Base-by-base conservation (phyloP, 352 stramenopile genomes). In the Pythium rhizo-oryzae region DNA sequence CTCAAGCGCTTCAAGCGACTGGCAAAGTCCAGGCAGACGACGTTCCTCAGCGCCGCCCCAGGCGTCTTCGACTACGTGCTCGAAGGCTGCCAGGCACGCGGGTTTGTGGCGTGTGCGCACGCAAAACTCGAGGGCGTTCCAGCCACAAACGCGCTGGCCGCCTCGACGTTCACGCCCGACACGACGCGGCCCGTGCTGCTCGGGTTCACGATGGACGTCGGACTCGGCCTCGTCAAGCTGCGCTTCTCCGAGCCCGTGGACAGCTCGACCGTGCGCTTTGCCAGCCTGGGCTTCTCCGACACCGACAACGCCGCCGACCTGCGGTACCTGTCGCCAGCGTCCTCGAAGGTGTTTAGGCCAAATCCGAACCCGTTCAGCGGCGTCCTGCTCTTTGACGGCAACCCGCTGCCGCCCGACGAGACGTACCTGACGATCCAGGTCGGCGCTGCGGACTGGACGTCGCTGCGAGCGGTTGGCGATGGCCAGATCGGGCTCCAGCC, bases 211-310 rank as follows among this genome's bases (percentile, higher is more conserved):
- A 58, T 91, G 23, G 87, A 94, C 59, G 59, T 90, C 18, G 56
- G 78, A 1, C 71, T 78, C 11, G 67, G 72, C 57, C 63, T 93
- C 13, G 21, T 93, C 9, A 90, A 89, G 56, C 55, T 94, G 18
- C 81, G 71, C 37, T 93, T 94, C 68, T 90, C 82, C 0, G 81
- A 94, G 57, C 73, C 84, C 1, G 80, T 94, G 30, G 55, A 93
- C 53, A 73, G 65, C 23, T 33, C 60, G 4, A 81, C 43, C 1
- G 56, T 85, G 5, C 60, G 69, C 8, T 67, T 90, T 37, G 67
- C 79, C 1, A 59, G 71, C 0, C 43, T 94, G 0, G 58, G 66
- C 4, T 73, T 94, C 39, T 79, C 82, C 0, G 78, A 91, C 24
- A 79, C 76, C 6, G 50, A 65, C 2, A 59, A 33, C 1, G 76